These are phyloP conservation scores for Geotrichum aggregatum DNA, from an alignment of 1,139 yeast species.

Conservation along the genomic window DNA sequence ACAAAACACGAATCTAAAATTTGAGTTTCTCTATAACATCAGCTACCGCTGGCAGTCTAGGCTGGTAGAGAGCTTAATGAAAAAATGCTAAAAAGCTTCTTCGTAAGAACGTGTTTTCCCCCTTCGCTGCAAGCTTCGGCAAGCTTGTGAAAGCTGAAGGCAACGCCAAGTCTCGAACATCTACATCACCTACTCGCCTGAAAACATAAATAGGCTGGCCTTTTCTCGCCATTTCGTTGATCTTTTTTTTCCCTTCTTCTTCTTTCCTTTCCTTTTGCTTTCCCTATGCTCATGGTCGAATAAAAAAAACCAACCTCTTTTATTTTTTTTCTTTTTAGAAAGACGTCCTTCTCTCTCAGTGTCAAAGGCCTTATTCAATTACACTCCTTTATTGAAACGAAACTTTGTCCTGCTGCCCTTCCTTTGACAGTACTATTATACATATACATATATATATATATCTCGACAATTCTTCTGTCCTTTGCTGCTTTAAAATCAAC, in stretches of 20 bases:
- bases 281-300: not conserved
- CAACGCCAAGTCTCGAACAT: too few relatives aligned
- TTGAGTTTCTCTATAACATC: too few relatives aligned
- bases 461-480: not conserved
- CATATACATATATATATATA: not conserved
- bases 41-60: too few relatives aligned
- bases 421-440: not conserved
- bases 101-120: too few relatives aligned
- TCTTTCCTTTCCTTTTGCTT: not conserved
- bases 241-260: slow-evolving; percentile 1
- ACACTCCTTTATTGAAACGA: slow-evolving; percentile 2
- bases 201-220: not conserved
- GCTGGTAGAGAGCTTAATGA: too few relatives aligned
- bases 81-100: too few relatives aligned
- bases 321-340: not conserved
- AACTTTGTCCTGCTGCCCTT: slow-evolving; percentile 2
- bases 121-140: too few relatives aligned
- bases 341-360: not conserved
- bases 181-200: too few relatives aligned
- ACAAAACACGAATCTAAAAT: too few relatives aligned
- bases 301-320: slow-evolving; percentile 7
- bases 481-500: not conserved
- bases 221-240: not conserved
- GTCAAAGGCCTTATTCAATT: not conserved
- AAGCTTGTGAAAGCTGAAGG: too few relatives aligned